Evolutionary conservation across 1,284 basidiomycete species (phyloP), one percentile per base, ranked within the genome.

Genomic region (Puccinia novopanici): DNA sequence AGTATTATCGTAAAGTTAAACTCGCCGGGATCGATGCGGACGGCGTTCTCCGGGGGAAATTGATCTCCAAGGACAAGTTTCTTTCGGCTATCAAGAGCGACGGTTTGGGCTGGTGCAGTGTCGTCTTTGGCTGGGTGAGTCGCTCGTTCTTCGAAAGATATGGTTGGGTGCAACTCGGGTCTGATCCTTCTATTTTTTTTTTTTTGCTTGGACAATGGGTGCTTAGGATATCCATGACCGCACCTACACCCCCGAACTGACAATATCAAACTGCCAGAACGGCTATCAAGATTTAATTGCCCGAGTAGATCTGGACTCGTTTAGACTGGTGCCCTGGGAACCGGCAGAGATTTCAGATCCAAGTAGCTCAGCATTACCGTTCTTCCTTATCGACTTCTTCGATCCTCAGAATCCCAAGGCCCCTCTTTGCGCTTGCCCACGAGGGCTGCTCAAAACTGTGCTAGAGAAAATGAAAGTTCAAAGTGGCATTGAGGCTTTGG

Each of bases 271-370:
- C 87, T 90, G 89, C 84, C 89, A 89, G 34, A 98, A 98, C 84
- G 96, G 96, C 0, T 98, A 95, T 86, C 90, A 91, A 22, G 95
- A 99, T 85, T 86, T 99, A 42, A 87, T 92, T 40, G 95, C 94
- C 13, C 87, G 88, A 65, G 92, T 97, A 82, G 95, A 98, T 85
- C 88, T 96, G 24, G 90, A 91, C 0, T 93, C 92, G 0, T 94
- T 89, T 85, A 91, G 96, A 22, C 89, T 93, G 24, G 91, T 98
- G 75, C 92, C 94, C 80, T 98, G 94, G 94, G 95, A 98, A 86
- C 61, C 9, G 5, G 4, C 34, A 22, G 61, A 63, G 0, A 4
- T 63, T 1, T 10, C 34, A 1, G 19, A 5, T 17, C 6, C 19
- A 13, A 5, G 22, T n/a, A 19, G n/a, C 17, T 88, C 92, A 84